These are phyloP conservation scores for Chloromonas sp. DNA, from an alignment of 163 green algal genomes.

Conservation along the genomic window DNA sequence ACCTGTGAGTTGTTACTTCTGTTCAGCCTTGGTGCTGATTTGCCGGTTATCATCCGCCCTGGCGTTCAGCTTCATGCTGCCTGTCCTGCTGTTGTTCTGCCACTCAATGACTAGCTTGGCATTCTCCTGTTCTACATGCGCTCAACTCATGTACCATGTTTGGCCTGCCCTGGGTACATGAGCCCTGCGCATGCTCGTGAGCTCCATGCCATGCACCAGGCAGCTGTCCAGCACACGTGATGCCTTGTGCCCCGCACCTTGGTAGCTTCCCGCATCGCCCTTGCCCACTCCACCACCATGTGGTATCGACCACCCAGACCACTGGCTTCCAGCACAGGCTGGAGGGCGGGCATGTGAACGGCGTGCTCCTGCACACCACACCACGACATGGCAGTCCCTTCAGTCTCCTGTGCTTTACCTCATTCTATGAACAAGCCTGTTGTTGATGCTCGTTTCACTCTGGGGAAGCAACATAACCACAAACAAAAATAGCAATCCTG, in stretches of 20 bases:
- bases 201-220: background rate
- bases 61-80: no score
- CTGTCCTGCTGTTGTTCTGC: no score
- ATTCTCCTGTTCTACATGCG: no score
- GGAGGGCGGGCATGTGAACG: background rate
- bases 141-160: no score
- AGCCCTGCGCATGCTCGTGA: background rate
- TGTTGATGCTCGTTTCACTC: no score
- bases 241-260: background rate
- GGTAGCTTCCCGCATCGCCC: background rate
- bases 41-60: no score
- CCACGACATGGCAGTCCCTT: background rate
- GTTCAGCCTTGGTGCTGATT: no score
- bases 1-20: no score
- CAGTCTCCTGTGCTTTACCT: background rate
- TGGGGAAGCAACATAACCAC: no score
- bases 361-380: background rate
- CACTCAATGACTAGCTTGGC: background rate
- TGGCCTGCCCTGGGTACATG: no score
- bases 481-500: no score
- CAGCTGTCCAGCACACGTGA: background rate
- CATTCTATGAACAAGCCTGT: no score
- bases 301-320: background rate
- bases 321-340: background rate
- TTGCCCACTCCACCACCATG: background rate